A percentile compares a stretch with the other conserved stretches of the same genome.
phyloP scores from a whole-genome alignment of 805 yeast genomes.

The Myxozyma vanderwaltii region DNA sequence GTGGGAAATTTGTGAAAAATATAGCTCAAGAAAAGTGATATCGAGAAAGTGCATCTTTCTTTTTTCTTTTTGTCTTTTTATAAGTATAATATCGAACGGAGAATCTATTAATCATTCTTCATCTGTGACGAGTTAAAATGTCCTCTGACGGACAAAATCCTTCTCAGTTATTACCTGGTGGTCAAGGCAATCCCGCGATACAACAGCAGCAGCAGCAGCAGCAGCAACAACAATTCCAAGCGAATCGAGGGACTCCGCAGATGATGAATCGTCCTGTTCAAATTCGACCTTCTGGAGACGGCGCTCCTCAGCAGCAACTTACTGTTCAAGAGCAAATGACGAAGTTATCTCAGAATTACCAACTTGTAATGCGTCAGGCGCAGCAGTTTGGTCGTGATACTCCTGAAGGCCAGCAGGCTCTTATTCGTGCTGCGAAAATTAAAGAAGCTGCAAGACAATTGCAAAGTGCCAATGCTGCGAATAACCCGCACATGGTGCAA shows the following conservation, averaged over 20 bases:
- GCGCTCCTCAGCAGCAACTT: not conserved
- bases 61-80: no score
- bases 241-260: not conserved
- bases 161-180: slow-evolving; percentile 4
- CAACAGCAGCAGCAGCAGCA: slow-evolving; percentile 1
- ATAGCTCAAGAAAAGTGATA: no score
- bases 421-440: slow-evolving; percentile 23
- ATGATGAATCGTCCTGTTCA: slow-evolving; percentile 6
- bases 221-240: not conserved
- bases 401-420: slow-evolving; percentile 22
- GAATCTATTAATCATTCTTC: no score
- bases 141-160: slow-evolving; percentile 9
- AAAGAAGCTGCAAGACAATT: slow-evolving; percentile 25
- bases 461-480: slow-evolving; percentile 8
- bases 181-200: not conserved
- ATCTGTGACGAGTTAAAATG: no score
- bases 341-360: slow-evolving; percentile 29
- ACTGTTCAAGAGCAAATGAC: slow-evolving; percentile 24
- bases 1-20: no score
- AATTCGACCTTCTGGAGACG: not conserved
- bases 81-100: no score
- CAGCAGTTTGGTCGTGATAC: slow-evolving; percentile 28
- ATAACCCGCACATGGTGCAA: slow-evolving; percentile 8
- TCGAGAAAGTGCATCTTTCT: no score
- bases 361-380: slow-evolving; percentile 23